phyloP scores from a whole-genome alignment of 441 rosid genomes.

The Populus trichocarpa region DNA sequence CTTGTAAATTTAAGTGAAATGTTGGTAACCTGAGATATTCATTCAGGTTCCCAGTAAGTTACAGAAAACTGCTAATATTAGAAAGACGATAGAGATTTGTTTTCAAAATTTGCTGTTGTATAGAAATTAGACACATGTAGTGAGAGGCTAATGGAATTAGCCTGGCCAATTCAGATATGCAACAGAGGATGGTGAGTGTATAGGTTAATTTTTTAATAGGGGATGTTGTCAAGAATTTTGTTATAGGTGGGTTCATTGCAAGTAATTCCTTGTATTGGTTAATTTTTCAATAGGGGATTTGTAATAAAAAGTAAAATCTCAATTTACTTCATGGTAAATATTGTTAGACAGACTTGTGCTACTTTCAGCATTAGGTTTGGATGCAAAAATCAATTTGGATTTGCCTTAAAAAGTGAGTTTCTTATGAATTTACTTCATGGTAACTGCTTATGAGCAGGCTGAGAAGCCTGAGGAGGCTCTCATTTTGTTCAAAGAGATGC shows the following conservation, averaged over 20 bases:
- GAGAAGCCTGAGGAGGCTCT: slow-evolving; percentile 43
- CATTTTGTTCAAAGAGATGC: slow-evolving; percentile 38
- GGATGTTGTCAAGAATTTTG: not conserved
- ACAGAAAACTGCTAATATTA: not conserved
- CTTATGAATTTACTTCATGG: slow-evolving; percentile 18
- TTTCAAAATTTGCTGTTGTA: not conserved
- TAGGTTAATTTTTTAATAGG: not conserved
- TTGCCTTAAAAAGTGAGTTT: not conserved
- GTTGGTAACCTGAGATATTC: not conserved
- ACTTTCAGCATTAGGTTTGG: not conserved
- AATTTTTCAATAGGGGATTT: not conserved
- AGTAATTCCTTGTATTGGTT: not conserved
- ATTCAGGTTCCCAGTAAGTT: not conserved
- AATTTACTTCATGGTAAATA: not conserved
- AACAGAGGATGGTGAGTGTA: not conserved
- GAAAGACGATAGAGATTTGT: not conserved
- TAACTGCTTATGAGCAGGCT: slow-evolving; percentile 52
- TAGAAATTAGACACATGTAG: not conserved
- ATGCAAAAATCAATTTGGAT: too few species aligned
- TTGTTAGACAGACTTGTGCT: not conserved
- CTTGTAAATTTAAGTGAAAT: not conserved
- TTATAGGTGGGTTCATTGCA: not conserved
- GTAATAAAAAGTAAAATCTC: not conserved
- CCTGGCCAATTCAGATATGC: not conserved
- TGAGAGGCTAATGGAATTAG: slow-evolving; percentile 1